Conservation (phyloP, 2,329 filamentous ascomycete species). For the Ophiostoma sp. region DNA sequence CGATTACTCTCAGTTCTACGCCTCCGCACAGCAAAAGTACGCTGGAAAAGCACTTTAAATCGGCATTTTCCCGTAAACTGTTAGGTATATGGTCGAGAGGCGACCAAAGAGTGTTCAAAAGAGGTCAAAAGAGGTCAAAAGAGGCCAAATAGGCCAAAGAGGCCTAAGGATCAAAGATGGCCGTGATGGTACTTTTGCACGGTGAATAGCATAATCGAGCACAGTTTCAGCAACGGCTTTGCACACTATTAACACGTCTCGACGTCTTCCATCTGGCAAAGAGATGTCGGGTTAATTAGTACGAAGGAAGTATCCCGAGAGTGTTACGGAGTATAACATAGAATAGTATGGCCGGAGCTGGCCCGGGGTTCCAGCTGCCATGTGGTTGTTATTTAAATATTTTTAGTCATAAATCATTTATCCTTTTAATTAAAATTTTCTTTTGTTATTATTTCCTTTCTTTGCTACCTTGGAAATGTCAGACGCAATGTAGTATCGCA, state of each 20-base stretch:
- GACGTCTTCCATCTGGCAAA: too few species aligned
- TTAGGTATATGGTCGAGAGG: too few species aligned
- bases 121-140: too few species aligned
- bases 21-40: background rate
- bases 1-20: background rate
- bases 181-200: background rate
- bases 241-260: too few species aligned
- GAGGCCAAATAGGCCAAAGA: too few species aligned
- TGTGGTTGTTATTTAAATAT: background rate
- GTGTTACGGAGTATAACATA: background rate
- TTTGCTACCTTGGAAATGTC: background rate
- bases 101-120: too few species aligned
- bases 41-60: background rate
- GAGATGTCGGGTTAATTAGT: background rate
- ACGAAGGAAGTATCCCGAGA: too few species aligned
- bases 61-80: background rate
- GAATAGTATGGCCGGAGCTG: background rate
- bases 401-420: background rate
- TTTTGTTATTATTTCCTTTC: background rate
- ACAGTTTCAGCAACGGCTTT: too few species aligned
- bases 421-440: background rate
- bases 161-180: background rate
- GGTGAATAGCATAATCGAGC: background rate
- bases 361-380: slow-evolving; percentile 2
- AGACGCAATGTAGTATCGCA: background rate